phyloP scores from a whole-genome alignment of 1,139 yeast genomes.

The Nakaseomyces uthaithaninus region DNA sequence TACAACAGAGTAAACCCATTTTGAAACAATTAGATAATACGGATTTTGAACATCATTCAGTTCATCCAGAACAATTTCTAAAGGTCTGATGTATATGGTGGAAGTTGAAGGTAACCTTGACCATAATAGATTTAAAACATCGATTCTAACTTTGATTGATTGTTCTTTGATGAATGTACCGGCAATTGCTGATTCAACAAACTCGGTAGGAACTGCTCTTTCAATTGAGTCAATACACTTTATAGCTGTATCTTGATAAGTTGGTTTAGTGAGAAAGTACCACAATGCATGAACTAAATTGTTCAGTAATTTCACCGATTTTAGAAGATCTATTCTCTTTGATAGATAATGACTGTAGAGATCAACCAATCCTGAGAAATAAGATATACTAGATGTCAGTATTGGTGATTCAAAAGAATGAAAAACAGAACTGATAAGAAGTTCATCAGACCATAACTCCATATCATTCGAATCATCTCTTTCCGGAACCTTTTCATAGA shows the following conservation, averaged over 20 bases:
- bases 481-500: constrained; percentile 44
- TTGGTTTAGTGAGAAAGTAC: constrained; percentile 36
- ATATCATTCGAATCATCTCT: constrained; percentile 18
- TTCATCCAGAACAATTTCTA: constrained; percentile 63
- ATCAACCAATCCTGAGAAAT: constrained; percentile 42
- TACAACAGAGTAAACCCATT: constrained; percentile 49
- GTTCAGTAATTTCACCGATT: constrained; percentile 24
- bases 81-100: constrained; percentile 50
- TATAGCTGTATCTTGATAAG: constrained; percentile 28
- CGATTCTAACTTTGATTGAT: constrained; percentile 35
- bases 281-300: constrained; percentile 34
- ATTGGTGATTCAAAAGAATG: constrained; percentile 26
- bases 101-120: constrained; percentile 43
- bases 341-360: constrained; percentile 34
- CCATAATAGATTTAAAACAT: constrained; percentile 54
- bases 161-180: constrained; percentile 40
- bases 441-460: constrained; percentile 28
- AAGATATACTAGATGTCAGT: constrained; percentile 29
- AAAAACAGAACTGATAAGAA: constrained; percentile 34
- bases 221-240: constrained; percentile 21
- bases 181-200: constrained; percentile 54
- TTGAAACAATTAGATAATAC: constrained; percentile 40
- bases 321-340: constrained; percentile 16
- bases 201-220: constrained; percentile 30
- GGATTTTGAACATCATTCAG: constrained; percentile 39